Evolutionary conservation across 768 basidiomycete genomes (phyloP).

Genomic region (Mycena indigotica): DNA sequence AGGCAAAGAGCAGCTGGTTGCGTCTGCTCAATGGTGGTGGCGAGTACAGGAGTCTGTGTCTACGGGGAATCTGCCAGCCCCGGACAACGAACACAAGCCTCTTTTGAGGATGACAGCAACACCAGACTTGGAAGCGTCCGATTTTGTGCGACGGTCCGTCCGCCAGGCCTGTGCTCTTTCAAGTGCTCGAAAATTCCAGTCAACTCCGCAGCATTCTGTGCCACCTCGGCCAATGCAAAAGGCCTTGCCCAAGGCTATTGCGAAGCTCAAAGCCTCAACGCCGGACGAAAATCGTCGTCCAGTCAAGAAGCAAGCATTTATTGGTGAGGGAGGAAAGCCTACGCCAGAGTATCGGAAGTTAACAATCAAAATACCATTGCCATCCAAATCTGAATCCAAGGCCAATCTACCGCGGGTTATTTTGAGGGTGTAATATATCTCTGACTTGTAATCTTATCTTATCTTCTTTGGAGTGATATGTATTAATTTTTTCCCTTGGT

Average conservation of each 20-base stretch:
- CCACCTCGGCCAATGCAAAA: background rate
- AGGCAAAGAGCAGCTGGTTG: background rate
- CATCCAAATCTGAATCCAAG: background rate
- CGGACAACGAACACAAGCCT: background rate
- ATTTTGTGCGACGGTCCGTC: background rate
- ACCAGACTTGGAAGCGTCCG: background rate
- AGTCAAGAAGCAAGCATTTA: constrained; percentile 7
- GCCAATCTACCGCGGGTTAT: background rate
- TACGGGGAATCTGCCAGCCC: background rate
- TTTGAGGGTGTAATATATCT: background rate
- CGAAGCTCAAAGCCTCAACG: constrained; percentile 6
- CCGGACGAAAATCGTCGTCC: background rate
- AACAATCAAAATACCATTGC: background rate
- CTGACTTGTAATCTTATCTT: background rate
- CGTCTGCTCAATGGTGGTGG: background rate
- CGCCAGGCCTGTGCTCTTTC: background rate
- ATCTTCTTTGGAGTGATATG: background rate
- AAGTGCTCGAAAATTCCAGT: background rate
- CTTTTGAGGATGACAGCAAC: no score
- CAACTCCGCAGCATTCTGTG: background rate
- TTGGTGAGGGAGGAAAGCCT: background rate
- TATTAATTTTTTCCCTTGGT: no score
- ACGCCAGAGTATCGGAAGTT: background rate
- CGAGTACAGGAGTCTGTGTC: background rate
- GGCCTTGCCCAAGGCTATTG: background rate